Evolutionary conservation across 2,329 filamentous ascomycete species (phyloP).

Genomic region (Colletotrichum tropicale): DNA sequence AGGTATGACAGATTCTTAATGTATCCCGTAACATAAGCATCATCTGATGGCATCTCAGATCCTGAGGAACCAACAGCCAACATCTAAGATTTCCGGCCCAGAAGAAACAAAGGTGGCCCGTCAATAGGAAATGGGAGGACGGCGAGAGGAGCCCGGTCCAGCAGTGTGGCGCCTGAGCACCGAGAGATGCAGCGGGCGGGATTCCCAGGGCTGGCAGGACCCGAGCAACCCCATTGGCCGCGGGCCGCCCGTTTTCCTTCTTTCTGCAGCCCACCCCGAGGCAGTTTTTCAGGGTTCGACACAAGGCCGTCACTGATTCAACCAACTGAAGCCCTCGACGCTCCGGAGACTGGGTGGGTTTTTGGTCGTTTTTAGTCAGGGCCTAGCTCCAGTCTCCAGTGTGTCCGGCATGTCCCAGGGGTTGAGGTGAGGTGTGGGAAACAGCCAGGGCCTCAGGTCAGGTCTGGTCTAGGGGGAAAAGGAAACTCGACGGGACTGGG

Average conservation of each 20-base stretch:
- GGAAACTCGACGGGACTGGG: neutral
- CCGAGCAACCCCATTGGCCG: slow-evolving; percentile 8
- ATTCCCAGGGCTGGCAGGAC: neutral
- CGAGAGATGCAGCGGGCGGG: slow-evolving; percentile 7
- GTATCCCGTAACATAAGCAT: neutral
- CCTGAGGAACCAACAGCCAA: neutral
- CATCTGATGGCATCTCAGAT: neutral
- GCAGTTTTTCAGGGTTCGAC: slow-evolving; percentile 5
- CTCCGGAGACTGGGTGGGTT: neutral
- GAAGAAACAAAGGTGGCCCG: neutral
- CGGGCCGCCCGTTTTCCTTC: neutral
- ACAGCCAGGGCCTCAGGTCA: neutral
- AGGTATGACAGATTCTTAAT: neutral
- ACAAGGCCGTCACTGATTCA: neutral
- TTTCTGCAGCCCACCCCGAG: neutral
- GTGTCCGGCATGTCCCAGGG: neutral
- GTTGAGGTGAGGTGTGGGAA: neutral
- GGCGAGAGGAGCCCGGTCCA: neutral
- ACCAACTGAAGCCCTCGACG: neutral
- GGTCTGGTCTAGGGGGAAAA: neutral
- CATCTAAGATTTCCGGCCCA: neutral
- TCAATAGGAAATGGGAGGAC: slow-evolving; percentile 10
- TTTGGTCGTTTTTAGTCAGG: neutral
- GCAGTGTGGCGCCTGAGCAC: slow-evolving; percentile 4
- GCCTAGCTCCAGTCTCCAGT: neutral